phyloP scores from a whole-genome alignment of 148 eudicot genomes.

The Cornus kousa region DNA sequence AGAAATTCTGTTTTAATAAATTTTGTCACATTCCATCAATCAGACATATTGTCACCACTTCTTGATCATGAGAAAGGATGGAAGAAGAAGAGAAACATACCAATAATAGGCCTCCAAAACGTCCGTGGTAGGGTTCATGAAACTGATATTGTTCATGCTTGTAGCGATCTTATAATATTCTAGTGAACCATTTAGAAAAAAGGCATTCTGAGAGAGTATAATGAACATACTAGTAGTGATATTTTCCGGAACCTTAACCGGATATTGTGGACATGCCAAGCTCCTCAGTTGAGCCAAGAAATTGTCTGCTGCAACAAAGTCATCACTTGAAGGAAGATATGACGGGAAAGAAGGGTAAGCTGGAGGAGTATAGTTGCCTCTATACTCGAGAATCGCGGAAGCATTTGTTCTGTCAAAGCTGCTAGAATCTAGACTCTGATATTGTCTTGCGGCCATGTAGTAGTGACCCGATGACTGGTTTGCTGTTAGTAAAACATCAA shows the following conservation, averaged over 20 bases:
- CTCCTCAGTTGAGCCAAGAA: not conserved
- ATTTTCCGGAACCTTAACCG: constrained; percentile 5
- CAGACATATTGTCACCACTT: too few relatives aligned
- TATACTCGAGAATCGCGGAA: constrained; percentile 13
- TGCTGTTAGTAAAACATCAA: not conserved
- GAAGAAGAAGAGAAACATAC: not conserved
- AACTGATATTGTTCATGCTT: constrained; percentile 14
- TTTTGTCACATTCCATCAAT: too few relatives aligned
- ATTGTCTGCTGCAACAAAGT: not conserved
- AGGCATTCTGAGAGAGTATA: not conserved
- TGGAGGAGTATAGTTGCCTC: constrained; percentile 13
- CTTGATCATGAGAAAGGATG: too few relatives aligned
- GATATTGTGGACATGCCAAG: constrained; percentile 4
- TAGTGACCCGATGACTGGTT: not conserved
- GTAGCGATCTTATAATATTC: not conserved
- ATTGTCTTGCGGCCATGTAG: not conserved
- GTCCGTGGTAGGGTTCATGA: not conserved
- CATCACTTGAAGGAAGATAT: constrained; percentile 6
- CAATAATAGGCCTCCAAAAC: constrained; percentile 7
- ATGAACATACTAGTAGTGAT: not conserved
- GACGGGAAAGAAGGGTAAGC: not conserved
- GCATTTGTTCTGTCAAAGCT: not conserved
- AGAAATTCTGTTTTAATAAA: too few relatives aligned
- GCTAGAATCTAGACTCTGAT: not conserved
- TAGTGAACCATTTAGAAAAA: not conserved